Evolutionary conservation across 2,329 filamentous ascomycete genomes (phyloP), one percentile per base, ranked within the genome.

Genomic region (Rhynchosporium secalis): DNA sequence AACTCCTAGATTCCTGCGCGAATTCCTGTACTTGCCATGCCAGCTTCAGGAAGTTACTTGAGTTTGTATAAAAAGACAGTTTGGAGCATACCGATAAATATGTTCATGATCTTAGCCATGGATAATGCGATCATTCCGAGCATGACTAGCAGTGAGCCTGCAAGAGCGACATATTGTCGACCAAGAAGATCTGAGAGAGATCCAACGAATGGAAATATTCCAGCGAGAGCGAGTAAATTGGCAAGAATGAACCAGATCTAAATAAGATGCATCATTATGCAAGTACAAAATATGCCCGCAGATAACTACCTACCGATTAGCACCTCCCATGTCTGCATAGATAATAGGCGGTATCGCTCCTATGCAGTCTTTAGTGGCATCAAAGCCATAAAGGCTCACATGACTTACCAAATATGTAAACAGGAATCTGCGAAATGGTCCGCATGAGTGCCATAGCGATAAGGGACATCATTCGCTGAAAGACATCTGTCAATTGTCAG

Each of bases 1-100:
- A 90, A 76, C 72, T 90, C 87, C 68, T 86, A 86, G 63, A 90
- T 81, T 15, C 87, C 87, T 12, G 87, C 86, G 33, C 87, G 87
- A 6, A 84, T 77, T 1, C 87, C 87, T 10, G 86, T 80, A 65
- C 90, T 78, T 3, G 72, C 71, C 77, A 79, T 79, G n/a, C 78
- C 77, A 56, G 73, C 81, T 83, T 52, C 3, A 28, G 43, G 40
- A 7, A 31, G 28, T 64, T 20, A 66, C 52, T 8, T 26, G 43
- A 26, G n/a, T 13, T 9, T 4, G n/a, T 2, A 7, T 26, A 9
- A 6, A 36, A 41, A 36, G 4, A 5, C 4, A 26, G 13, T 9
- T 26, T n/a, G 31, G 36, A n/a, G 29, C 74, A 64, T 75, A 82
- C 83, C 80, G 66, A 89, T 88, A 65, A 87, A 86, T 29, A 76